Evolutionary conservation across 371 early-diverging fungal genomes (phyloP), one percentile per base, ranked within the genome.

Genomic region (Zopfochytrium polystomum): DNA sequence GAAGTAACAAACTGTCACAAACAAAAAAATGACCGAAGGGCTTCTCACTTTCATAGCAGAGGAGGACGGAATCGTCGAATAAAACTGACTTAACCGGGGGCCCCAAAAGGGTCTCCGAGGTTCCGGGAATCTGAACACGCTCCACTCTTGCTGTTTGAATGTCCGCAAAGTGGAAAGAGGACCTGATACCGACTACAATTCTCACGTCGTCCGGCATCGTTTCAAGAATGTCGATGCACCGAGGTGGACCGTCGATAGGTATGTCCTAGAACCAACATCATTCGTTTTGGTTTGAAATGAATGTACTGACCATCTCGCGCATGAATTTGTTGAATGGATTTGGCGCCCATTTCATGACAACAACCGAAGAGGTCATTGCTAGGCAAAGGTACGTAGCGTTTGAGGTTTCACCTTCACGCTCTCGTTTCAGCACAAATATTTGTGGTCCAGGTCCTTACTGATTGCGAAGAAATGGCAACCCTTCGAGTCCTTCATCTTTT

Each of bases 401-500:
- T 7, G 50, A 44, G n/a, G 58, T 43, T 22, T 55, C 51, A 2
- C 65, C 75, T 75, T 22, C 13, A 25, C 20, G 29, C 7, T 48
- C 30, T 18, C 1, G 52, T 2, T 26, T 25, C 43, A 44, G 33
- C 44, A 42, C 30, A 31, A 62, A 42, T 13, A n/a, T 33, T 1
- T 20, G 33, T 6, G 26, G 20, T 5, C 32, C n/a, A 29, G 54
- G 26, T 2, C 7, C 60, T 63, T 60, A 78, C 75, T 52, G 11
- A 80, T 55, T 29, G 68, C 53, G 64, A 72, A 81, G n/a, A 62
- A 65, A 2, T 55, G 44, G 56, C 78, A 78, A 1, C 78, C 81
- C 47, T 74, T 76, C 13, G 82, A 74, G 38, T 80, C 81, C 52
- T 75, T 76, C 32, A 82, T 60, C 66, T 82, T 82, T 38, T 68